Evolutionary conservation across 2,329 filamentous ascomycete genomes (phyloP).

Genomic region (Calonectria crousiana): DNA sequence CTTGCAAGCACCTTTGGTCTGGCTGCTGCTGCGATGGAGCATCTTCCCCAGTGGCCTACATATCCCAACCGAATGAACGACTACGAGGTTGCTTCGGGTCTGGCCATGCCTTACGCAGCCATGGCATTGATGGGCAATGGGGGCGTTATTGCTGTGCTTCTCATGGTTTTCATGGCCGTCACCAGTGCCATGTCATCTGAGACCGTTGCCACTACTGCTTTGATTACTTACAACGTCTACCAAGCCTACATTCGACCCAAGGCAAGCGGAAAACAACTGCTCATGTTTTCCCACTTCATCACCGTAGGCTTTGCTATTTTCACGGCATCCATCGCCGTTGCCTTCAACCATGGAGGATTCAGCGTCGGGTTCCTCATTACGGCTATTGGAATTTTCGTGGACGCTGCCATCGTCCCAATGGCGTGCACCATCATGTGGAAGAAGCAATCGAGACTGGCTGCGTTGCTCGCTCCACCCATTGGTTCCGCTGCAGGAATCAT

Average conservation of each 20-base stretch:
- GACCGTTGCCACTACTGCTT: conserved; percentile 14
- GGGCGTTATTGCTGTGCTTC: conserved; percentile 79
- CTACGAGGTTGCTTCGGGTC: conserved; percentile 79
- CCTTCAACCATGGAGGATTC: conserved; percentile 76
- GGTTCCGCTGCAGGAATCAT: conserved; percentile 74
- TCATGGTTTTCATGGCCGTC: conserved; percentile 82
- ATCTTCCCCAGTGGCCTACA: conserved; percentile 76
- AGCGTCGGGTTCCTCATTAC: conserved; percentile 86
- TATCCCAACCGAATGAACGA: conserved; percentile 77
- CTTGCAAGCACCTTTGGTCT: conserved; percentile 88
- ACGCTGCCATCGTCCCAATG: conserved; percentile 81
- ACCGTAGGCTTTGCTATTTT: conserved; percentile 84
- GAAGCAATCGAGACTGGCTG: conserved; percentile 77
- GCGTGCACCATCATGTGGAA: conserved; percentile 83
- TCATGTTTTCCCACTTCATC: conserved; percentile 75
- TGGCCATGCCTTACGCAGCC: conserved; percentile 84
- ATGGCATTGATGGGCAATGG: conserved; percentile 83
- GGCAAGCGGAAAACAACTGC: conserved; percentile 13
- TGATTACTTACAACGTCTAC: conserved; percentile 23
- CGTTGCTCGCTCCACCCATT: conserved; percentile 72
- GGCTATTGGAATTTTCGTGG: conserved; percentile 82
- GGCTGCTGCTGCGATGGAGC: conserved; percentile 80
- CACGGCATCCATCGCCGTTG: conserved; percentile 82
- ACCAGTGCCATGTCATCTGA: conserved; percentile 24
- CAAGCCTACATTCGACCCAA: conserved; percentile 17